phyloP scores from a whole-genome alignment of 805 yeast genomes.

The Groenewaldozyma salmanticensis region DNA sequence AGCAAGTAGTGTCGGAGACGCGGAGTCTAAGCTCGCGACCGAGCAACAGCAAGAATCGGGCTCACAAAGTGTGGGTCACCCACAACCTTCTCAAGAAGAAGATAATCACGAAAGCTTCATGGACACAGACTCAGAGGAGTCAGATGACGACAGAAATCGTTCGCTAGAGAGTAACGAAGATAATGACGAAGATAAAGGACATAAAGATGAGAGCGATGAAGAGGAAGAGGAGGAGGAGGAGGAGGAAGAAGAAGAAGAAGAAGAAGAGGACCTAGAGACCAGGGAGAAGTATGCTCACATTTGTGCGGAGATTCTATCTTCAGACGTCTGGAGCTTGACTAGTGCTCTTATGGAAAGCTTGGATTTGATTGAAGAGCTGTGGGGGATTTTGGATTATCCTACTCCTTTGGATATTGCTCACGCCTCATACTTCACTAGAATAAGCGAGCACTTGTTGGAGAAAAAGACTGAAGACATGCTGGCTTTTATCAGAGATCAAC shows the following conservation, averaged over 20 bases:
- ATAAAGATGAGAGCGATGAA: conserved; percentile 15
- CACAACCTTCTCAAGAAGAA: background rate
- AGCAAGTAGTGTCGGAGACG: conserved; percentile 1
- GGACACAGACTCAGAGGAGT: conserved; percentile 13
- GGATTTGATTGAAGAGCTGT: conserved; percentile 54
- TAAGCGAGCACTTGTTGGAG: conserved; percentile 81
- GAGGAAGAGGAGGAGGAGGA: conserved; percentile 20
- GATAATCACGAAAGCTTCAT: conserved; percentile 8
- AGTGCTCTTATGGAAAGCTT: conserved; percentile 78
- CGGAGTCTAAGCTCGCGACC: background rate
- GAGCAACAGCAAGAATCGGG: too few species aligned
- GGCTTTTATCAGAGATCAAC: conserved; percentile 57
- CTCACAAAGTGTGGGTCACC: too few species aligned
- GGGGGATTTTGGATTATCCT: conserved; percentile 68
- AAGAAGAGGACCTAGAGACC: conserved; percentile 18
- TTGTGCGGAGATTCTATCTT: conserved; percentile 81
- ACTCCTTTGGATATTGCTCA: conserved; percentile 62
- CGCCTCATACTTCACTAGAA: conserved; percentile 84
- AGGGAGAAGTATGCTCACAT: conserved; percentile 41
- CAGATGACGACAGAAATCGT: conserved; percentile 8
- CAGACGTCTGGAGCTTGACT: conserved; percentile 90
- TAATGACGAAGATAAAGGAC: conserved; percentile 9
- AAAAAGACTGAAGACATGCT: conserved; percentile 78
- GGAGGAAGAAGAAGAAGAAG: conserved; percentile 16
- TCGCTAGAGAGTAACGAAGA: too few species aligned